Evolutionary conservation across 2,329 filamentous ascomycete genomes (phyloP), one percentile per base, ranked within the genome.

Genomic region (Botrytis aclada): DNA sequence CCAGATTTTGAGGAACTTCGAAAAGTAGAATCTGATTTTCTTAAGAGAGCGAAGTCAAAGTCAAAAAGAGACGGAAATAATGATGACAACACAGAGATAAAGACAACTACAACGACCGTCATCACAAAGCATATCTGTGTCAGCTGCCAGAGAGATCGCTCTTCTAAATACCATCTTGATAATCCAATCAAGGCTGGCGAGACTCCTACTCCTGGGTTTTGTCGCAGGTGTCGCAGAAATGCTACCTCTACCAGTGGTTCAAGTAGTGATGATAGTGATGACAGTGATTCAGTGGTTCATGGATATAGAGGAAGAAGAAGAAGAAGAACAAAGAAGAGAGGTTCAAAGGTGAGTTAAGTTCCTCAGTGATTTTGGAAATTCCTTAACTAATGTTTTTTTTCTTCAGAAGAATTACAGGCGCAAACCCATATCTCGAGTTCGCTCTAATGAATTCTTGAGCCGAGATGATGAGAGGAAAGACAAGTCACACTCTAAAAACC

Each of bases 101-200:
- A 41, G 47, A 69, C 37, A 22, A 62, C 47, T 5, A 70, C 60
- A 32, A 78, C 80, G 6, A 74, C 76, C 47, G 75, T 73, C 41
- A 73, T 79, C 14, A 76, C 74, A 16, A 84, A 85, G 70, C 81
- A 81, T 73, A 82, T 86, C 32, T 87, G 86, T 77, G 83, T 80
- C 58, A 77, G 81, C 39, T 86, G 84, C 72, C 82, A 83, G 34
- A 80, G 79, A 34, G 77, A 82, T 9, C 81, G 84, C 61, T 85
- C 84, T 8, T 78, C 79, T 39, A 78, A 77, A 18, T 85, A 83
- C 62, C 83, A 85, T 58, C 69, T 79, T 58, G 76, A 80, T 10
- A 78, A 83, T 67, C 79, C 82, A 8, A 74, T 83, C 58, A 74
- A 76, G 74, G 74, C 77, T 62, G 77, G 79, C 62, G 74, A 80